These are phyloP conservation scores for Echeveria elegans DNA, from an alignment of 164 flowering plant species.

Conservation along the genomic window DNA sequence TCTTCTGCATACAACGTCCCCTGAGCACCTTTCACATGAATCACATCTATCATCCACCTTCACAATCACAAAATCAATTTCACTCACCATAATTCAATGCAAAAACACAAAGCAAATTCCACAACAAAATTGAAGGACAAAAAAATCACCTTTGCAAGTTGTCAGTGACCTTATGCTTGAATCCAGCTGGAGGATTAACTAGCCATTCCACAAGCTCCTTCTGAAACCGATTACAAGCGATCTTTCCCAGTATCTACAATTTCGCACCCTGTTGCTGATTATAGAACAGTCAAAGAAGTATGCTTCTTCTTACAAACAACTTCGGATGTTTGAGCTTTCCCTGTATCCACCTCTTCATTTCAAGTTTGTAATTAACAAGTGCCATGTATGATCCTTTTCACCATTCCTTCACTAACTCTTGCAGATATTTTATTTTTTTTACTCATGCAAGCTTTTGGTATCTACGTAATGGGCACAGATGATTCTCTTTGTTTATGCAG, in stretches of 20 bases:
- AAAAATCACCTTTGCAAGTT: constrained; percentile 66
- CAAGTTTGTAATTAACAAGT: background rate
- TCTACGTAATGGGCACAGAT: background rate
- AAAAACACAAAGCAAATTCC: background rate
- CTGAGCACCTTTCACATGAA: constrained; percentile 70
- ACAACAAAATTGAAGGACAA: background rate
- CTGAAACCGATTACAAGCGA: constrained; percentile 76
- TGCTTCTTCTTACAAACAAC: background rate
- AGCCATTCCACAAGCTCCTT: constrained; percentile 91
- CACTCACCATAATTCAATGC: background rate
- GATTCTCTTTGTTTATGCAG: constrained; percentile 30
- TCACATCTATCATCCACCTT: constrained; percentile 77
- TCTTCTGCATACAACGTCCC: constrained; percentile 77
- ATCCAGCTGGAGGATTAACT: constrained; percentile 74
- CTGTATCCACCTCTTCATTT: background rate
- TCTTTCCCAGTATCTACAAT: constrained; percentile 58
- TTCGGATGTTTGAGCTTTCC: background rate
- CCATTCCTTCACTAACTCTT: too few relatives aligned
- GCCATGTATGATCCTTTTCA: too few relatives aligned
- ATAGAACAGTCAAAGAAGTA: constrained; percentile 89
- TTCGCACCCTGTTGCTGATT: constrained; percentile 62
- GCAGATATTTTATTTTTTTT: too few relatives aligned
- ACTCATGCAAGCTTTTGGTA: background rate
- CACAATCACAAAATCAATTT: background rate
- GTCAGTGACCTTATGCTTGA: constrained; percentile 78